Base-by-base conservation (phyloP, 192 early-diverging fungal genomes). In the Coemansia sp. region DNA sequence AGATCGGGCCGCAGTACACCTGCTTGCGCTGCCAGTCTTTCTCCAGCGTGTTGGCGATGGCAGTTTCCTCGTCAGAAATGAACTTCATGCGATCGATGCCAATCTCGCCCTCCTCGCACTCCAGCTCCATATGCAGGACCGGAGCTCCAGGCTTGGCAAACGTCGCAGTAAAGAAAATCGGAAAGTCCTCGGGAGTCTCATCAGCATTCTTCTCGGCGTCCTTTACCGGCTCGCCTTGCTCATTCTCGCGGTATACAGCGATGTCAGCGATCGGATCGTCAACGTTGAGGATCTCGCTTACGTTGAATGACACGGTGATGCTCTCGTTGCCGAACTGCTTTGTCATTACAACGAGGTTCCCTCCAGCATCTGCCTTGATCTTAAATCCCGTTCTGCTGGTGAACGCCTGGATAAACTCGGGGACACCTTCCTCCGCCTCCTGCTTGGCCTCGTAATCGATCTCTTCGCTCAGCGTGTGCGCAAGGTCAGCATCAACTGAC, bases 281-380 rank as follows among this genome's bases (percentile, higher is more conserved):
- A n/a, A 83, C 79, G 71, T 90, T 92, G 73, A 86, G 87, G 56
- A 98, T 86, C 51, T 94, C 90, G 64, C 92, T 91, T 40, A 93
- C 92, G 30, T 90, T 89, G 79, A 98, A 95, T 18, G 87, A 68
- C 57, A 94, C 85, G n/a, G 90, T 88, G 76, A 98, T 93, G 48
- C 86, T 90, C 82, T 99, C 96, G 72, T 87, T 91, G 46, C 94
- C 94, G 79, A 94, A 95, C 59, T 87, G 90, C 72, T 93, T 86
- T 18, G 88, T 86, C 67, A 99, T 72, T 29, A 69, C 64, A 30
- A 99, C 91, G 79, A 92, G 89, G 74, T 92, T 92, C 4, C 83
- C 69, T 37, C 93, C 93, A 13, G 82, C 20, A 68, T 87, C 87
- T 72, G 95, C 91, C 64, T 92, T 87, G 79, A 98, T 85, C 87